Base-by-base conservation (phyloP, 148 eudicot species). In the Fagopyrum homotropicum region DNA sequence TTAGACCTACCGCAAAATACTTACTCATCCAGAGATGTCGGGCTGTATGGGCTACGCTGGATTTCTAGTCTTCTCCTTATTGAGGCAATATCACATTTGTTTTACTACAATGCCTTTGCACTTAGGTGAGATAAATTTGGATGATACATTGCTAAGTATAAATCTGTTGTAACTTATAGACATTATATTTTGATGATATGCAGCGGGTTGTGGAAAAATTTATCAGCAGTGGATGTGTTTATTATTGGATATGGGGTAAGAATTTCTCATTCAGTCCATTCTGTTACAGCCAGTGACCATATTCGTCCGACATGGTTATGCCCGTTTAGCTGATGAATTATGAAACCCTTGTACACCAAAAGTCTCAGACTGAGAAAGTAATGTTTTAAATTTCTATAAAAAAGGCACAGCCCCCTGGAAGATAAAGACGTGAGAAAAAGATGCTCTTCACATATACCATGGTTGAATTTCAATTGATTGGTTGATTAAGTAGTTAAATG, bases 221-320 rank as follows among this genome's bases (percentile, higher is more conserved):
- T 94, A 63, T 86, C 98, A 59, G 92, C 96, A 29, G 82, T 85
- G 85, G 97, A 91, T 56, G 83, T 91, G 79, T 94, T 94, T 82
- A 92, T 92, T 75, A 83, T 94, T 40, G 97, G 98, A 71, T 94
- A 94, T 79, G 98, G 98, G 86, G 98, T 94, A 90, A 85, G 93
- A 84, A 78, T 56, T 77, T 47, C 78, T 79, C 30, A 35, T 29
- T 77, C 8, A 15, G 45, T 66, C 14, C 71, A 66, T 66, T 17
- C 15, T 12, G 47, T 45, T 64, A 9, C 19, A 35, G 16, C 12
- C 19, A 14, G 70, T 64, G 14, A 5, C n/a, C 44, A 35, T 63
- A 29, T 63, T 63, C 35, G 69, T 35, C 11, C 9, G 26, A 22
- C 19, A 57, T 57, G 63, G 30, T 19, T 57, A 16, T 55, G 17